Evolutionary conservation across 2,329 filamentous ascomycete genomes (phyloP), one percentile per base, ranked within the genome.

Genomic region (Samsoniella hepiali): DNA sequence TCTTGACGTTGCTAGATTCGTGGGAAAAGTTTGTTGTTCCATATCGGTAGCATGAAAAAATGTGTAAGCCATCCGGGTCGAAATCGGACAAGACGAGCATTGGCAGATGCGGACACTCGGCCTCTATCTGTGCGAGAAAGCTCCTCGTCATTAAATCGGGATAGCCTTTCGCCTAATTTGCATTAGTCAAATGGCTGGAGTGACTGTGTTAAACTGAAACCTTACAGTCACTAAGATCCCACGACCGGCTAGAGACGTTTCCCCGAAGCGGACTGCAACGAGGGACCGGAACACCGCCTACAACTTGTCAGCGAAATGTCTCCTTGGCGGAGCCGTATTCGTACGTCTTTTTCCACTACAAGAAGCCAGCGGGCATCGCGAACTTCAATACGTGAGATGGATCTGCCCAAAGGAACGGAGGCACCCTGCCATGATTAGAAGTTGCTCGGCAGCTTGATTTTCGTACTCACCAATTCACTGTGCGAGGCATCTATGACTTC

Each of bases 311-410:
- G 67, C 22, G 2, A 27, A 40, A 17, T 2, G 1, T 44, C 9
- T 7, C 22, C 7, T 38, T 15, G 29, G 11, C 27, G n/a, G 3
- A 10, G 10, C n/a, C 7, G 10, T 3, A 13, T 4, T 22, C 63
- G 63, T 67, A 86, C 89, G 79, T 95, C 91, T 75, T 95, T 94
- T 71, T 95, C 91, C 58, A 94, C 82, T 0, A 94, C 83, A 0
- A 94, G 76, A 50, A 93, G 77, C 89, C 88, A 93, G 61, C 78
- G 77, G 2, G 83, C 74, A 1, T 69, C 64, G 0, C 73, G 72
- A n/a, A 88, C 73, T 45, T 85, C 74, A 1, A 91, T 68, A 2
- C 71, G 71, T 0, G 79, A 74, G 13, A 88, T 78, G 0, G 81
- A 79, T 57, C 76, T 77, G 2, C 80, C 67, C 7, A 77, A 76